Base-by-base conservation (phyloP, 345 rosid genomes). In the Camelina sativa region DNA sequence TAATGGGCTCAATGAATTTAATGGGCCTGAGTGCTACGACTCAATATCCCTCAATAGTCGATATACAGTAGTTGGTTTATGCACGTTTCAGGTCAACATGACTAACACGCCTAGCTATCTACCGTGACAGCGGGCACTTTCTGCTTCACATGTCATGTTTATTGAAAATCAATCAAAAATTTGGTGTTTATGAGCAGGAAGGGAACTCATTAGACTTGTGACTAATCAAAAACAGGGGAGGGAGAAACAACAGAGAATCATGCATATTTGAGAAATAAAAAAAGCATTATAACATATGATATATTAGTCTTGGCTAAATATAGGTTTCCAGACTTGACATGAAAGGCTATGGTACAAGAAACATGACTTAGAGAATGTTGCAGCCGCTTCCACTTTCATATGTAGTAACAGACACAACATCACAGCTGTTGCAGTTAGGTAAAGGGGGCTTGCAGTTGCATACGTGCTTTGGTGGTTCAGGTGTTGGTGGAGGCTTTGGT, bases 381-480 rank as follows among this genome's bases (percentile, higher is more conserved):
- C 81, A 78, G 16, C 77, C 81, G n/a, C 81, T 72, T 57, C 81
- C 70, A 72, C 44, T 72, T 67, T 78, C 81, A 66, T 72, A 72
- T 1, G 77, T 72, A 43, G 63, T 78, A 59, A 78, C 73, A 43
- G 74, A 60, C 20, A 78, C 81, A 66, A 72, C 19, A 67, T 78
- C 81, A 11, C 81, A 78, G 35, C 72, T 77, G 34, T 32, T 56
- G 55, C 81, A 78, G 34, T 53, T 17, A 65, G 77, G 67, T 20
- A 5, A 37, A 65, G 77, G 67, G n/a, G 7, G 46, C 16, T 64
- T 56, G 80, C 72, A 71, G 10, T 64, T 56, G 80, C 72, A 71
- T 57, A 47, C 66, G 52, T 12, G 50, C 19, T 60, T 59, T 59
- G n/a, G 13, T 58, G 22, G 2, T 59, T 11, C 47, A 35, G 65